A percentile compares a stretch with the other conserved stretches of the same genome.
Conservation (phyloP, 768 basidiomycete genomes). For the Calocera cornea region DNA sequence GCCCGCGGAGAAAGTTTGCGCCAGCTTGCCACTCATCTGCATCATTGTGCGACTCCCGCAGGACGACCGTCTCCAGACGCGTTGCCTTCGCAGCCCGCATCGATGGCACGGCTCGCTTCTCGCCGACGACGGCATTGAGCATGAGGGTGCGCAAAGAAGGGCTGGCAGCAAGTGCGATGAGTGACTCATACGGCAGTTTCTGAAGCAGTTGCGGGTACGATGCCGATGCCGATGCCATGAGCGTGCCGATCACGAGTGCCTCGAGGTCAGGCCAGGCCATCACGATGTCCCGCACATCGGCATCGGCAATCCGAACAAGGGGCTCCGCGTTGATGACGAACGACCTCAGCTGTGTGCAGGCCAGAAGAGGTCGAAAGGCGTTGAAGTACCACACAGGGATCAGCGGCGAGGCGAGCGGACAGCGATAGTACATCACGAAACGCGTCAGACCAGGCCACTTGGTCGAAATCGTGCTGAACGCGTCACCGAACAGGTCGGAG, state of each 20-base stretch:
- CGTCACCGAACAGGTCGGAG: not conserved
- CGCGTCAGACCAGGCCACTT: not conserved
- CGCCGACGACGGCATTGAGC: not conserved
- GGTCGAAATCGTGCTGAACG: not conserved
- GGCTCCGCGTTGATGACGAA: not conserved
- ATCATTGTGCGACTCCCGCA: not conserved
- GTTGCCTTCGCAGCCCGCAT: not conserved
- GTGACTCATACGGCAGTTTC: not conserved
- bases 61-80: not conserved
- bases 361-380: not conserved
- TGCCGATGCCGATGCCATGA: not conserved
- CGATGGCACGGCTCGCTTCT: not conserved
- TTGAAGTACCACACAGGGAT: not conserved
- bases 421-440: not conserved
- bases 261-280: not conserved
- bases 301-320: not conserved
- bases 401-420: not conserved
- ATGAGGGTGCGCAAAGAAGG: not conserved
- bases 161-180: not conserved
- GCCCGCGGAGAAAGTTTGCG: not conserved
- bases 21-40: not conserved
- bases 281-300: not conserved
- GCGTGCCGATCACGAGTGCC: not conserved
- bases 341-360: not conserved
- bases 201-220: not conserved